Evolutionary conservation across 371 early-diverging fungal genomes (phyloP).

Genomic region (Mucor mucedo): DNA sequence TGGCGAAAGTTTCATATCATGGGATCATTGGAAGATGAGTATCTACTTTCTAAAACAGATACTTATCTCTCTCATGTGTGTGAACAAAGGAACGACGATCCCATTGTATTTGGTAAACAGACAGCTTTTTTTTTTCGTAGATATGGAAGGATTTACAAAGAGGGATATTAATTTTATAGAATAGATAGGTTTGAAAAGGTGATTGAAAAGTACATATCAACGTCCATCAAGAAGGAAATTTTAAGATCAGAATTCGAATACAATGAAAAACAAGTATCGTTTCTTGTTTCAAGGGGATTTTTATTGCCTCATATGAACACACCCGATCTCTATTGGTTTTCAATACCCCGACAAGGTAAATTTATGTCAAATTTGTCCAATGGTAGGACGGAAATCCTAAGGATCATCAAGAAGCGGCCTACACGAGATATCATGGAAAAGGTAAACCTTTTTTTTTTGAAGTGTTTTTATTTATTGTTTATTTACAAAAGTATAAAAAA

Average conservation of each 20-base stretch:
- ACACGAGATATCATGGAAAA: constrained; percentile 34
- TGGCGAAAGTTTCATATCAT: constrained; percentile 45
- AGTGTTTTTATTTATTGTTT: constrained; percentile 4
- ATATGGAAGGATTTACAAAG: too few relatives aligned
- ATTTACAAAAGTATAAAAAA: constrained; percentile 6
- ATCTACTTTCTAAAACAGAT: constrained; percentile 29
- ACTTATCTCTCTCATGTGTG: constrained; percentile 32
- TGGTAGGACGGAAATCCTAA: constrained; percentile 26
- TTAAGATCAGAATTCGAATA: constrained; percentile 4
- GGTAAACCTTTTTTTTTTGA: constrained; percentile 2
- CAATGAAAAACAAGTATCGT: constrained; percentile 13
- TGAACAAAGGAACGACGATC: constrained; percentile 9
- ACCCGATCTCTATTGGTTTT: constrained; percentile 25
- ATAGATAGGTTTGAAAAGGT: constrained; percentile 22
- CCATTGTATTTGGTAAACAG: constrained; percentile 12
- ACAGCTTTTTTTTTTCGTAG: too few relatives aligned
- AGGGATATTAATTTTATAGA: too few relatives aligned
- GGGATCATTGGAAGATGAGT: constrained; percentile 43
- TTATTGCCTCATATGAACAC: constrained; percentile 25
- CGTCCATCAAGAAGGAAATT: constrained; percentile 9
- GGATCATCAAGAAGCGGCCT: constrained; percentile 24
- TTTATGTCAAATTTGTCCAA: constrained; percentile 27
- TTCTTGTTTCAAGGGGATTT: constrained; percentile 21
- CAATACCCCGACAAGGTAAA: constrained; percentile 24
- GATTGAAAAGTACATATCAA: constrained; percentile 9